Evolutionary conservation across 2,329 filamentous ascomycete genomes (phyloP).

Genomic region (Fusarium cicatricum): DNA sequence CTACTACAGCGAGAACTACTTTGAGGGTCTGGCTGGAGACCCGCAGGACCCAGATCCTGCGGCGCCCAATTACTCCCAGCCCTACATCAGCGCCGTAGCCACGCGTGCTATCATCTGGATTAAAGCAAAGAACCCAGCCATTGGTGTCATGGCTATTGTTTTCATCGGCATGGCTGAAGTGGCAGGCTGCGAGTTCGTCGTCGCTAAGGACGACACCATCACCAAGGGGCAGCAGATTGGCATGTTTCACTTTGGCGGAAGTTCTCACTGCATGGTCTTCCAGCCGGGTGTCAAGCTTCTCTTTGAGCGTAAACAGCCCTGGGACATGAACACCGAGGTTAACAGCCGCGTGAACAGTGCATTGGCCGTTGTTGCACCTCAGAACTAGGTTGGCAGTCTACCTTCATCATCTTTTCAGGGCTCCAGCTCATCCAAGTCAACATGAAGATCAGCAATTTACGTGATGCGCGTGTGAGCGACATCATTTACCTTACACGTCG

Average conservation of each 20-base stretch:
- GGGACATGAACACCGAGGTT: too few species aligned
- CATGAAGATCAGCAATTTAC: too few species aligned
- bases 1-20: constrained; percentile 8
- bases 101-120: constrained; percentile 12
- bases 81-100: constrained; percentile 6
- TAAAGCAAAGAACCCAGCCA: background rate
- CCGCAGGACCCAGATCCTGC: background rate
- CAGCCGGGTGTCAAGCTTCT: background rate
- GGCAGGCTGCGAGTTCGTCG: background rate
- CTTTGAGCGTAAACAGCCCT: too few species aligned
- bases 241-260: constrained; percentile 17
- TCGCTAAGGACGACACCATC: rapidly evolving
- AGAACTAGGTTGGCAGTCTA: too few species aligned
- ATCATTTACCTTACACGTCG: too few species aligned
- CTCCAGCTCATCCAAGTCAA: too few species aligned
- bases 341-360: too few species aligned
- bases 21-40: background rate
- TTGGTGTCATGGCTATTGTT: constrained; percentile 12
- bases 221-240: constrained; percentile 4
- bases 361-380: too few species aligned
- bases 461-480: too few species aligned
- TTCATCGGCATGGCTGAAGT: constrained; percentile 11
- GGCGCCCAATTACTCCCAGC: constrained; percentile 2
- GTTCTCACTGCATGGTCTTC: constrained; percentile 5
- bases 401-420: too few species aligned